These are phyloP conservation scores for Coniella lustricola DNA, from an alignment of 2,329 filamentous ascomycete genomes.

Conservation along the genomic window DNA sequence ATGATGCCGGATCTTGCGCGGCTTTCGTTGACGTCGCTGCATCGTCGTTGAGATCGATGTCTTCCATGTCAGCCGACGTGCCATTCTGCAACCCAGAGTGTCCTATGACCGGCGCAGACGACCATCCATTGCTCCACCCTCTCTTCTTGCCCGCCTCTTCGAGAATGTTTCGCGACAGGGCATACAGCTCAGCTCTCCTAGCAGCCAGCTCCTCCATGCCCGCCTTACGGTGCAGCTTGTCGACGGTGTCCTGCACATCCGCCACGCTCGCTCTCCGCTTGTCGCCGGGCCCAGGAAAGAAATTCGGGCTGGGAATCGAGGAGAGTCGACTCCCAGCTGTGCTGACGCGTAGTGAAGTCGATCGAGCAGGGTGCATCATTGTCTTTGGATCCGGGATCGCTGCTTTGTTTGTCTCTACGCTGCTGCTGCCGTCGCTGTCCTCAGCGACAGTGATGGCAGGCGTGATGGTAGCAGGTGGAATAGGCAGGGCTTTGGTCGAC, in stretches of 20 bases:
- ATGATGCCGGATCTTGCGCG: neutral
- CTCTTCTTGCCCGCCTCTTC: slow-evolving; percentile 64
- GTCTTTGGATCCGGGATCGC: slow-evolving; percentile 62
- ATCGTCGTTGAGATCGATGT: slow-evolving; percentile 47
- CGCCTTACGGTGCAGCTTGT: slow-evolving; percentile 35
- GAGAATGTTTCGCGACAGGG: slow-evolving; percentile 72
- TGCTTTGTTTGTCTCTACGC: slow-evolving; percentile 51
- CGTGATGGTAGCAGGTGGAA: slow-evolving; percentile 52
- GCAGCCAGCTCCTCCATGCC: slow-evolving; percentile 79
- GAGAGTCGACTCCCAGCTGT: slow-evolving; percentile 28
- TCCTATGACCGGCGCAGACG: slow-evolving; percentile 46
- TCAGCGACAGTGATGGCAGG: neutral
- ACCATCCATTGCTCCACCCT: slow-evolving; percentile 75
- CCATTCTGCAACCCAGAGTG: slow-evolving; percentile 29
- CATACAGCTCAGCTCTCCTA: slow-evolving; percentile 72
- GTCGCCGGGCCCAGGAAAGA: slow-evolving; percentile 42
- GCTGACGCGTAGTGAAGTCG: slow-evolving; percentile 50
- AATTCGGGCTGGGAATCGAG: slow-evolving; percentile 39
- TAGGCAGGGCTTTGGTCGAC: slow-evolving; percentile 58
- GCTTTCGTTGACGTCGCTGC: slow-evolving; percentile 25
- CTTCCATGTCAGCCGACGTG: slow-evolving; percentile 39
- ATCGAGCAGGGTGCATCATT: slow-evolving; percentile 61
- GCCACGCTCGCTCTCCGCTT: slow-evolving; percentile 30
- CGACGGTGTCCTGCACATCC: slow-evolving; percentile 31
- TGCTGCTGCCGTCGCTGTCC: slow-evolving; percentile 26